Evolutionary conservation across 257 asterid species (phyloP), one percentile per base, ranked within the genome.

Genomic region (Gentiana straminea): DNA sequence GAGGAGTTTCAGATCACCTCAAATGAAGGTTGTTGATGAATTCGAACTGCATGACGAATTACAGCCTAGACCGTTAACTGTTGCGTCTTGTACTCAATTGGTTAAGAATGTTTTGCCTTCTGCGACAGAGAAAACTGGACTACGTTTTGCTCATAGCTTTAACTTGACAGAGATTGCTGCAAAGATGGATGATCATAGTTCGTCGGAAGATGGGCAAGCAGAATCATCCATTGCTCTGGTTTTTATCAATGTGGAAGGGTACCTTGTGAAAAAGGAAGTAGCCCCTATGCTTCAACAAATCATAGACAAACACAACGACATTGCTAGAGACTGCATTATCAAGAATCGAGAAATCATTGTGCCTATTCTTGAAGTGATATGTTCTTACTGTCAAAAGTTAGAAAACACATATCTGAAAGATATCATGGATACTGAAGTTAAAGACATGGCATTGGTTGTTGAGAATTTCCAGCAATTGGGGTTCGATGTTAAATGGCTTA

Each of bases 401-500:
- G 51, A 56, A 8, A 35, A 7, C 15, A 41, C 59, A 7, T n/a
- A 4, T 34, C 13, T 67, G 3, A 13, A 3, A 3, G 44, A 57
- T 12, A 12, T 67, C 48, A 62, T 63, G 0, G 3, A 55, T 39
- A 5, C 10, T n/a, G 68, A 56, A 45, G 10, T 68, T 35, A 48
- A 45, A 33, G 33, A 3, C 13, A 55, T 68, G 73, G 9, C 50
- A 3, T 9, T 41, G 7, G 48, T 3, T 7, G 55, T 68, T 51
- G 5, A 3, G 9, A 68, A 61, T 49, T 59, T 68, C 8, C 60
- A 68, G 36, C 7, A 38, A 4, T n/a, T 12, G 48, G 61, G 56
- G 50, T 13, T 67, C 32, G 50, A 67, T 13, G 72, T 67, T 13
- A 54, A 49, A 8, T 67, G 72, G 67, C 57, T 61, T 24, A 32